Evolutionary conservation across 345 rosid genomes (phyloP).

Genomic region (Euphorbia lathyris): DNA sequence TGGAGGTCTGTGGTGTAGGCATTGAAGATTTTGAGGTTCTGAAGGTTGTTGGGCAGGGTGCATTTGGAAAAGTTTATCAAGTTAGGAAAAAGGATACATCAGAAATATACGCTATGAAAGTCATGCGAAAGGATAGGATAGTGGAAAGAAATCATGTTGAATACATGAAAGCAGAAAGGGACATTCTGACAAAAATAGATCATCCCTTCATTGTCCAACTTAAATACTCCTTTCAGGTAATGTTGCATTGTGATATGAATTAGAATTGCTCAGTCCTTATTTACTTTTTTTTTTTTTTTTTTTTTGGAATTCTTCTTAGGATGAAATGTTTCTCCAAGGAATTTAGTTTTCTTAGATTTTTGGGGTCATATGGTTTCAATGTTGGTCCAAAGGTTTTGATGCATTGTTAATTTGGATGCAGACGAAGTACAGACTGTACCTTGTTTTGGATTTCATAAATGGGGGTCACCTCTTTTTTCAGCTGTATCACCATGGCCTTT

Average conservation of each 20-base stretch:
- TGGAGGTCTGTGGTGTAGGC: conserved; percentile 39
- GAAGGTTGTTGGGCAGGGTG: conserved; percentile 93
- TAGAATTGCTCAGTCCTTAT: background rate
- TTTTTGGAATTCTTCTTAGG: background rate
- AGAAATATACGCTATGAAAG: conserved; percentile 96
- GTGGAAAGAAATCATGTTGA: conserved; percentile 91
- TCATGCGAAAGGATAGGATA: conserved; percentile 89
- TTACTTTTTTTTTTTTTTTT: background rate
- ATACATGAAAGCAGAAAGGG: conserved; percentile 96
- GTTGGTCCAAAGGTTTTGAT: background rate
- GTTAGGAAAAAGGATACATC: conserved; percentile 80
- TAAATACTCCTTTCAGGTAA: conserved; percentile 84
- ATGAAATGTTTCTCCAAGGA: background rate
- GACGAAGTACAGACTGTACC: conserved; percentile 88
- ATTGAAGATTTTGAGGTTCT: conserved; percentile 84
- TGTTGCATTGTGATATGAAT: background rate
- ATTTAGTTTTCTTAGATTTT: background rate
- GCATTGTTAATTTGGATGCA: conserved; percentile 34
- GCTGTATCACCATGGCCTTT: conserved; percentile 92
- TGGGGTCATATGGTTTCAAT: background rate
- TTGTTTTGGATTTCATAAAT: conserved; percentile 85
- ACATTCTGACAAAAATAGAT: conserved; percentile 71
- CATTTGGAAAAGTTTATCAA: conserved; percentile 91
- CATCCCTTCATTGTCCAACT: conserved; percentile 96
- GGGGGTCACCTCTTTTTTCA: conserved; percentile 98